Evolutionary conservation across 2,329 filamentous ascomycete species (phyloP), one percentile per base, ranked within the genome.

Genomic region (Aureobasidium zeae): DNA sequence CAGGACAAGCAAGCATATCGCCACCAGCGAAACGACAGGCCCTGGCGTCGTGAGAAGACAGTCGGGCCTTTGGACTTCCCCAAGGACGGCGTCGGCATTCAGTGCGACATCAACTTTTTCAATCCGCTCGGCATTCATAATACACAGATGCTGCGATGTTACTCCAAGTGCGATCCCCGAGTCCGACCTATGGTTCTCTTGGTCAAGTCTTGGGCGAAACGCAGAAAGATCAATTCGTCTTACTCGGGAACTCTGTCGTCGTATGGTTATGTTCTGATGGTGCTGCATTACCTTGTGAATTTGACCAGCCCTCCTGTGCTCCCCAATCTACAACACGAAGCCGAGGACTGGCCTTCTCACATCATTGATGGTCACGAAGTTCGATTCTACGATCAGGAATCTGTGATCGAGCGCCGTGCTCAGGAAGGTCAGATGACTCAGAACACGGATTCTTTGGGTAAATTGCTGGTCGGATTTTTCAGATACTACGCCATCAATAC

Each of bases 201-300:
- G 57, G 70, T 95, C 57, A 95, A 95, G 62, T 76, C 86, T 50
- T 95, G 88, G 87, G 86, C 86, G 19, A 93, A 91, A 61, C 71
- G 73, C 20, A 79, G 88, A 34, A 83, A 79, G 50, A 88, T 94
- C 64, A 94, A 94, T 63, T 85, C 81, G 30, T 79, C 85, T 2
- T 93, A 93, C 57, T 80, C 81, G 26, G 87, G 88, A 30, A 93
- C 86, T 0, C 68, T 95, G 13, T 88, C 83, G 41, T 89, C 84
- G 52, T 94, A 94, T 55, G 87, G 88, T 37, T 95, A 89, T 62
- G 86, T 91, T 4, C 67, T 94, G 28, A 94, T 95, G 87, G 79
- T 93, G 4, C 68, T 94, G 12, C 88, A 95, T 62, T 94, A 89
- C 57, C 74, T 94, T 20, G 78, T 91, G 56, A 94, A 94, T 53